A percentile compares a stretch with the other conserved stretches of the same genome.
phyloP scores from a whole-genome alignment of 1,284 basidiomycete genomes.

The Ceratobasidium sp. region DNA sequence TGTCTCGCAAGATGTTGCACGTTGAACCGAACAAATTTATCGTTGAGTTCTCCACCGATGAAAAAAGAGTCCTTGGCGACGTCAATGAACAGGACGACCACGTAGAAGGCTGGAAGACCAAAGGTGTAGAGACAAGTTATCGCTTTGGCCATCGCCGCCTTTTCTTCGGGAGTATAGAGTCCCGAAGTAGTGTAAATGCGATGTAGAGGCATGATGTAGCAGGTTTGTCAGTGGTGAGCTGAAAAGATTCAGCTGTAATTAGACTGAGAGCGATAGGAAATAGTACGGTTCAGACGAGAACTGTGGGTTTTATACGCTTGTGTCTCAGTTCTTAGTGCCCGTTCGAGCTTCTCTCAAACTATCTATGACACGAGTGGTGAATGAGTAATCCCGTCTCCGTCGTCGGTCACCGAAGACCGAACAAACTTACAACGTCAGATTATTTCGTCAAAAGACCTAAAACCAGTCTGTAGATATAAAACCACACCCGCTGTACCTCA shows the following conservation, averaged over 20 bases:
- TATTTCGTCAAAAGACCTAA: neutral
- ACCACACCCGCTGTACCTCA: neutral
- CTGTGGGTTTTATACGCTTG: neutral
- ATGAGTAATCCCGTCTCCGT: neutral
- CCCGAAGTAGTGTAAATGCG: constrained; percentile 34
- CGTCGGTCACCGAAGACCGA: constrained; percentile 1
- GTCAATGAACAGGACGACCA: constrained; percentile 30
- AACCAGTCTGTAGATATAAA: neutral
- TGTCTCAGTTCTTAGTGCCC: neutral
- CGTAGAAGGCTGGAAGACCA: constrained; percentile 24
- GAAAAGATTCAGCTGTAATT: neutral
- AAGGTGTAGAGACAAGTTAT: constrained; percentile 8
- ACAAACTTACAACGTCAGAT: neutral
- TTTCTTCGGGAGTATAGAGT: constrained; percentile 23
- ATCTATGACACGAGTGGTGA: neutral
- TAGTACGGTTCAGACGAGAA: too few relatives aligned
- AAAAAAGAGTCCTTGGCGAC: constrained; percentile 18
- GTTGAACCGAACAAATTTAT: constrained; percentile 25
- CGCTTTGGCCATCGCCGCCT: constrained; percentile 2
- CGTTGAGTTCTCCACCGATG: constrained; percentile 28
- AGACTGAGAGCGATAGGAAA: neutral
- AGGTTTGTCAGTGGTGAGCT: neutral
- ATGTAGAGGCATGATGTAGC: constrained; percentile 33
- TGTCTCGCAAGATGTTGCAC: constrained; percentile 29
- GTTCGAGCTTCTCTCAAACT: neutral